Percentiles rank a stretch among this genome's conserved stretches.
Conservation (phyloP, 352 stramenopile species). For the Plasmopara viticola region DNA sequence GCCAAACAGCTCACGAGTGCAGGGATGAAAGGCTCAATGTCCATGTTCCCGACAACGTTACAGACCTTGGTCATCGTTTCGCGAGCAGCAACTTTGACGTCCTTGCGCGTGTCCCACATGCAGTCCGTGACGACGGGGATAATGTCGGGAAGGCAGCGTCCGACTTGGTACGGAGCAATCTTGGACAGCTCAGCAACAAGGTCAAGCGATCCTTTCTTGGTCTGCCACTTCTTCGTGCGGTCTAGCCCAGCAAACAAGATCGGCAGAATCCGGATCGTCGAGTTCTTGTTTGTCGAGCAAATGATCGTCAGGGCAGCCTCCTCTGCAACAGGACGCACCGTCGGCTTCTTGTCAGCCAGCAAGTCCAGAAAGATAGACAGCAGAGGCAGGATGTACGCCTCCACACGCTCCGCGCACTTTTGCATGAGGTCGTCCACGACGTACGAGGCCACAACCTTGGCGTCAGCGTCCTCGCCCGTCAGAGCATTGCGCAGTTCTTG, state of each 20-base stretch:
- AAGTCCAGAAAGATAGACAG: constrained; percentile 67
- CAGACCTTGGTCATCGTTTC: constrained; percentile 93
- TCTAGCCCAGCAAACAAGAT: constrained; percentile 88
- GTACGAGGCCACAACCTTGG: constrained; percentile 65
- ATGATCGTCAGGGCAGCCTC: constrained; percentile 80
- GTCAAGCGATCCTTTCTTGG: constrained; percentile 94
- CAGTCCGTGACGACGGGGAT: constrained; percentile 96
- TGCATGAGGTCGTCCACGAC: constrained; percentile 81
- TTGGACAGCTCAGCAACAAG: constrained; percentile 90
- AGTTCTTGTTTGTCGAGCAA: constrained; percentile 83
- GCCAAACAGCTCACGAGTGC: constrained; percentile 96
- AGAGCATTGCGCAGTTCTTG: constrained; percentile 61
- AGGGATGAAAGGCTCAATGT: constrained; percentile 99
- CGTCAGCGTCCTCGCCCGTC: constrained; percentile 44
- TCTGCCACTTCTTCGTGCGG: constrained; percentile 93
- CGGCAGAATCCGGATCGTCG: constrained; percentile 80
- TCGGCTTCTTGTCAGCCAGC: constrained; percentile 81
- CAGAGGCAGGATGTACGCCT: constrained; percentile 71
- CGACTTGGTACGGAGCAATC: constrained; percentile 92
- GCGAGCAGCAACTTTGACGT: constrained; percentile 94
- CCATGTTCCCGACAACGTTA: constrained; percentile 97
- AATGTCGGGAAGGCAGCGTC: constrained; percentile 93
- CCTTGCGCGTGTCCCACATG: constrained; percentile 99
- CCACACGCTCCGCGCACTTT: constrained; percentile 76
- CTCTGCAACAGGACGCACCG: constrained; percentile 56